These are phyloP conservation scores for Thraustochytrium sp. DNA, from an alignment of 352 stramenopile species.

Conservation along the genomic window DNA sequence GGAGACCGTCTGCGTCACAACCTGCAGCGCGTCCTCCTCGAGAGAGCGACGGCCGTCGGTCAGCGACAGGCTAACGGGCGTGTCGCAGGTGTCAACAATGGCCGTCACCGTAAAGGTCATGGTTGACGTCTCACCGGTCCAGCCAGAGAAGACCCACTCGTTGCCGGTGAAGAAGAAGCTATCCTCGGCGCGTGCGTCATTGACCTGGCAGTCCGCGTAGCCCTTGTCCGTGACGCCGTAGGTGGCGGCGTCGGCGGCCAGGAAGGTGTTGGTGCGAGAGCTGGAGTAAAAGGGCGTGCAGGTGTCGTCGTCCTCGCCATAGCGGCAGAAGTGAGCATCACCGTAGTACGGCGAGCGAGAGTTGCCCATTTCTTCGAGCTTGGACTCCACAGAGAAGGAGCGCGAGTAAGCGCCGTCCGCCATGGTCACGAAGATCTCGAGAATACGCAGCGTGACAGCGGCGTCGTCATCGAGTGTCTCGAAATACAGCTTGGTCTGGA, in stretches of 20 bases:
- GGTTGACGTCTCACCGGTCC: neutral
- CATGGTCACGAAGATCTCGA: neutral
- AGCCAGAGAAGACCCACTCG: neutral
- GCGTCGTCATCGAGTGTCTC: neutral
- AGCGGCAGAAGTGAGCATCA: slow-evolving; percentile 14
- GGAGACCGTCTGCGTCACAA: neutral
- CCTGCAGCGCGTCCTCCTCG: too few species aligned
- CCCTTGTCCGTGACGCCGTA: neutral
- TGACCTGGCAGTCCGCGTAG: neutral
- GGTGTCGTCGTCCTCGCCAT: neutral
- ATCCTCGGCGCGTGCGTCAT: neutral
- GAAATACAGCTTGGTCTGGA: neutral
- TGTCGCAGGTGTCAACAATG: neutral
- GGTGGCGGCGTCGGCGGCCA: neutral
- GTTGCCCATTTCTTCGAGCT: neutral
- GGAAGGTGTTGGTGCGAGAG: neutral
- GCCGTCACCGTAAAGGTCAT: neutral
- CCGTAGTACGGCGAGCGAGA: neutral
- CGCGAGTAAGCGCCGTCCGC: neutral
- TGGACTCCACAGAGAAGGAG: neutral
- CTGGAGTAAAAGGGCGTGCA: neutral
- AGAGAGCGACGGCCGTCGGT: neutral
- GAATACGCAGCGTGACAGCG: neutral
- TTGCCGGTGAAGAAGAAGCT: neutral
- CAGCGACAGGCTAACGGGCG: neutral